A percentile compares a stretch with the other conserved stretches of the same genome.
These are phyloP conservation scores for Eimeria acervulina DNA, from an alignment of 169 alveolate species.

Conservation along the genomic window DNA sequence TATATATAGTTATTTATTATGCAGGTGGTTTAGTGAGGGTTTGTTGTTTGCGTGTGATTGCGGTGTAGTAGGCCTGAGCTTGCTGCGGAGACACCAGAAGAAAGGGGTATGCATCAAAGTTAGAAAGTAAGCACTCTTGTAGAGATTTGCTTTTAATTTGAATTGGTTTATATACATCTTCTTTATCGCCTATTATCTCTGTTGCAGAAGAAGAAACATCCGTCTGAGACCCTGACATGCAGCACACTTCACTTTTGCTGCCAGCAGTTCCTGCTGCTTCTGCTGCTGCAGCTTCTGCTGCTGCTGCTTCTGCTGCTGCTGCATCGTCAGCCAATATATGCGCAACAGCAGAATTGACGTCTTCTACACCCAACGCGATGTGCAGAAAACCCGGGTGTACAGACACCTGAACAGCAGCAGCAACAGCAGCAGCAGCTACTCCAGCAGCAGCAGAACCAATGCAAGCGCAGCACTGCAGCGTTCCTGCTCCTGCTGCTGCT, in stretches of 20 bases:
- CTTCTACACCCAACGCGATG: slow-evolving; percentile 73
- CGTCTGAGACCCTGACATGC: neutral
- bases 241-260: neutral
- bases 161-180: neutral
- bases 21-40: too few relatives aligned
- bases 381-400: slow-evolving; percentile 77
- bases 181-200: slow-evolving; percentile 50
- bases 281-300: neutral
- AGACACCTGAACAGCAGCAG: slow-evolving; percentile 50
- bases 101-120: slow-evolving; percentile 36
- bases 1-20: too few relatives aligned
- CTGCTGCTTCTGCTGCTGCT: slow-evolving; percentile 7
- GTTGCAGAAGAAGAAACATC: neutral
- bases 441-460: neutral
- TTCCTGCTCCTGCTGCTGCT: too few relatives aligned
- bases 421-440: neutral
- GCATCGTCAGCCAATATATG: neutral
- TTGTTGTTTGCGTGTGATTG: neutral
- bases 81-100: slow-evolving; percentile 8
- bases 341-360: slow-evolving; percentile 64
- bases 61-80: slow-evolving; percentile 29
- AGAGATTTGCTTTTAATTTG: neutral
- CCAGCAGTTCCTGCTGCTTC: neutral
- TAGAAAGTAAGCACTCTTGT: slow-evolving; percentile 23
- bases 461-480: neutral